Base-by-base conservation (phyloP, 2,329 filamentous ascomycete species). In the Colletotrichum sp. region DNA sequence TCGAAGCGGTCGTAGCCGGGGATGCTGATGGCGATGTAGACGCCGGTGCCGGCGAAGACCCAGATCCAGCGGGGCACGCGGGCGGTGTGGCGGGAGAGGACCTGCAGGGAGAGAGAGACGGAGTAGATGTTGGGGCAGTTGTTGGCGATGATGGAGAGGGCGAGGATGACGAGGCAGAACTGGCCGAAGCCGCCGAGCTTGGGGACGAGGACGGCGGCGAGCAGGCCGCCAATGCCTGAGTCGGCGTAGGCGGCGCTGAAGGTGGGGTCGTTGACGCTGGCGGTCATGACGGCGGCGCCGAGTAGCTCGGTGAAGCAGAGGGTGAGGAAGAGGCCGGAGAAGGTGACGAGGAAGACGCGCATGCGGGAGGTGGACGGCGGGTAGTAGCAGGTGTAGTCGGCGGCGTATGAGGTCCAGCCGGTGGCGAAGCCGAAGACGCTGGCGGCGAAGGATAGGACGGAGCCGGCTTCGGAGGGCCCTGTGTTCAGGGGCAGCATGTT, bases 371-470 rank as follows among this genome's bases (percentile, higher is more conserved):
- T 91, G 28, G 84, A 88, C 4, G 88, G 86, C 0, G 94, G 94
- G 80, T 96, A 94, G 84, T 96, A 96, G 67, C 95, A 93, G 26
- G 93, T 95, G 83, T 96, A 96, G 81, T 96, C 95, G 10, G 94
- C 93, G 0, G 94, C 94, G 75, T 93, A 94, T 8, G 90, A 90
- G 2, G 93, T 92, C 94, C 95, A 97, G 72, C 95, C 91, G 3
- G 94, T 93, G 22, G 92, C 89, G 81, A 94, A 93, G 52, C 93
- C 91, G 82, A 92, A 93, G 39, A 96, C 87, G 22, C 93, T 89
- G 15, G 92, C 89, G 60, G 92, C 90, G 80, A 94, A 94, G 72
- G 91, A 92, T 62, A 97, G 87, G 55, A 93, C 84, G 71, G 87
- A 81, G 73, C 93, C 90, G 71, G 93, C 84, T 81, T 95, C 93